phyloP scores from a whole-genome alignment of 345 rosid genomes.

The Brassica juncea region DNA sequence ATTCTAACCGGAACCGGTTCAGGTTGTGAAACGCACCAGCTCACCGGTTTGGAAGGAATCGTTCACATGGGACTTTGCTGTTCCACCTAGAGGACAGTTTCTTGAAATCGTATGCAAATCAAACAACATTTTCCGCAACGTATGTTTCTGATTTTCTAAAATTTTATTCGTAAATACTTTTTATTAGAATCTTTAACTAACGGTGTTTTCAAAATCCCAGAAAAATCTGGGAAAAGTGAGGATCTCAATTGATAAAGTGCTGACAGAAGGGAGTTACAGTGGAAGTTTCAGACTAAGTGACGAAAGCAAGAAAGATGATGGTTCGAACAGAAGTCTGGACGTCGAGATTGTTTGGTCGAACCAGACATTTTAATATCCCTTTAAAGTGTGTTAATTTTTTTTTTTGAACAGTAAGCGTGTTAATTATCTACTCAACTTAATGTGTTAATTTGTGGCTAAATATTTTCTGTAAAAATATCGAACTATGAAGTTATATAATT shows the following conservation, averaged over 20 bases:
- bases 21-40: constrained; percentile 73
- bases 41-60: constrained; percentile 92
- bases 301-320: constrained; percentile 53
- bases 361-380: constrained; percentile 29
- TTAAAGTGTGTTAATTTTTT: neutral
- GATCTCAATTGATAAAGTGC: constrained; percentile 79
- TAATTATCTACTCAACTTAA: neutral
- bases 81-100: constrained; percentile 82
- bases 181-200: neutral
- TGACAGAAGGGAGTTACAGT: constrained; percentile 67
- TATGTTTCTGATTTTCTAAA: constrained; percentile 8
- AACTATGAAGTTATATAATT: neutral
- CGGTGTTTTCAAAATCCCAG: constrained; percentile 38
- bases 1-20: constrained; percentile 19
- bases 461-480: neutral
- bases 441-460: neutral
- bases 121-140: constrained; percentile 73
- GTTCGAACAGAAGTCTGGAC: constrained; percentile 58
- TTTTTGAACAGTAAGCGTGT: neutral
- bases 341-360: constrained; percentile 76
- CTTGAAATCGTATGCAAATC: constrained; percentile 91
- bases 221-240: constrained; percentile 70
- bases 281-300: constrained; percentile 59
- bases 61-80: constrained; percentile 84
- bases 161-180: neutral